Base-by-base conservation (phyloP, 306 rosid species). In the Clitoria ternatea region DNA sequence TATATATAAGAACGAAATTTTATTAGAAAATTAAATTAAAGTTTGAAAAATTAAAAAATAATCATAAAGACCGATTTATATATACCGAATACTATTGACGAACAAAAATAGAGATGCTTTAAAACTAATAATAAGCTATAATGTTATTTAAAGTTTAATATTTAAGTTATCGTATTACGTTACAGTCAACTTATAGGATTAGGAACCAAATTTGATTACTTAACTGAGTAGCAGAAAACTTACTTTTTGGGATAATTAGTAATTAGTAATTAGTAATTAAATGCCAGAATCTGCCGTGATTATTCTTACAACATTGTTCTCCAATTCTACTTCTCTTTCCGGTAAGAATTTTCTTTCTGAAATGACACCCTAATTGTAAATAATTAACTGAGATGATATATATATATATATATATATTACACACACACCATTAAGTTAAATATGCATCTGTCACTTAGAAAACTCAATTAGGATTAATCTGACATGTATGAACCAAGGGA, bases 271-370 rank as follows among this genome's bases (percentile, higher is more conserved):
- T n/a, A n/a, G n/a, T n/a, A n/a, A 42, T 23, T 30, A 30, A n/a
- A 55, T 29, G 42, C 35, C 57, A 14, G 10, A 20, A 61, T 27
- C 26, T n/a, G 39, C 67, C 43, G 44, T 37, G 17, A 43, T 6
- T 15, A 35, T 55, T 39, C 20, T 54, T 74, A n/a, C n/a, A n/a
- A n/a, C 52, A 14, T 44, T 44, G 24, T 70, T 50, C 24, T 23
- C n/a, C n/a, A n/a, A n/a, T n/a, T 39, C 56, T 44, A 8, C 45
- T 13, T 43, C 27, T 13, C 43, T 64, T 71, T 66, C 39, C 20
- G 22, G 14, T 42, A 50, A 30, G 23, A 53, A 54, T 61, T 61
- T 54, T 32, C 62, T 61, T 40, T n/a, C 52, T 19, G 77, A 69
- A 30, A 61, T 49, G 70, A 61, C 71, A 13, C 32, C 65, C 49